A percentile compares a stretch with the other conserved stretches of the same genome.
Evolutionary conservation across 345 rosid genomes (phyloP).

Genomic region (Acer negundo): DNA sequence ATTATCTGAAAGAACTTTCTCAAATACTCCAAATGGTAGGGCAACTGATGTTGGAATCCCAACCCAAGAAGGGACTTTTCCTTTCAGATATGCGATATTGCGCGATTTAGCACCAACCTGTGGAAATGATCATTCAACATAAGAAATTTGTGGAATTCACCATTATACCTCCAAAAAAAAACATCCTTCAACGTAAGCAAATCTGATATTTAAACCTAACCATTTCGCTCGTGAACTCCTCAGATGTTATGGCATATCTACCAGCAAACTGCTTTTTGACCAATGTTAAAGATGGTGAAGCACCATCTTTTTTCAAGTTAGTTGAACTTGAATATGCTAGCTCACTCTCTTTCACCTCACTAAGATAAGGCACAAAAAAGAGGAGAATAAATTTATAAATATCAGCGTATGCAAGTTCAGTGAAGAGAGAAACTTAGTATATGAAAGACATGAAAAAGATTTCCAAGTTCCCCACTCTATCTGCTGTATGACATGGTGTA

Average conservation of each 20-base stretch:
- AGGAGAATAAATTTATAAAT: slow-evolving; percentile 9
- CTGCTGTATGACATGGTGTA: neutral
- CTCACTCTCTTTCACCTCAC: slow-evolving; percentile 65
- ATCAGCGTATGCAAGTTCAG: neutral
- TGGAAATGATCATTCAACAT: slow-evolving; percentile 17
- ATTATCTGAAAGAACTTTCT: slow-evolving; percentile 77
- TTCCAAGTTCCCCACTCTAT: slow-evolving; percentile 14
- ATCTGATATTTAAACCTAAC: slow-evolving; percentile 46
- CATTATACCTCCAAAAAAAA: neutral
- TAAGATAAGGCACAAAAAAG: slow-evolving; percentile 34
- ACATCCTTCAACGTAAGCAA: slow-evolving; percentile 16
- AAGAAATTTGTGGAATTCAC: neutral
- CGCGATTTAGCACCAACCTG: slow-evolving; percentile 99
- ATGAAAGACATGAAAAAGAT: neutral
- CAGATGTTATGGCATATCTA: slow-evolving; percentile 87
- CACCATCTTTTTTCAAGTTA: slow-evolving; percentile 39
- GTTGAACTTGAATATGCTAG: slow-evolving; percentile 53
- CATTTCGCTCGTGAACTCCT: slow-evolving; percentile 84
- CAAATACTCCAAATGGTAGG: slow-evolving; percentile 94
- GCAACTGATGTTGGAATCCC: slow-evolving; percentile 98
- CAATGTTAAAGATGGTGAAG: slow-evolving; percentile 57
- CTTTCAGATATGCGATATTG: slow-evolving; percentile 81
- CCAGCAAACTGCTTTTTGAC: slow-evolving; percentile 77
- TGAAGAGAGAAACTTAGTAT: neutral
- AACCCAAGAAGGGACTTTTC: slow-evolving; percentile 92